Conservation (phyloP, 345 rosid species). For the Eucalyptus melliodora region DNA sequence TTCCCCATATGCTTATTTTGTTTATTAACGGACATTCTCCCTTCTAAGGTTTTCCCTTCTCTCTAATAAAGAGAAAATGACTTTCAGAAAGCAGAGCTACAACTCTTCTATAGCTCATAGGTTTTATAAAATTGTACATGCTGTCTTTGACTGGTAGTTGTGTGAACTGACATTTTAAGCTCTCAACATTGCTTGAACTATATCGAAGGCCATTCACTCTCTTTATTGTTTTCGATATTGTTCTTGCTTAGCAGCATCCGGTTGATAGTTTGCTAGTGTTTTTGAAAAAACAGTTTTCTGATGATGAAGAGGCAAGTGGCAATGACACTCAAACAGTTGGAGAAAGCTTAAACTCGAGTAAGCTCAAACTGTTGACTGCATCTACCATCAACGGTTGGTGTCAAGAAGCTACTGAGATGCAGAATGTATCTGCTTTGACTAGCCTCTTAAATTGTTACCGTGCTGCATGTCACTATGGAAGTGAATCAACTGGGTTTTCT, state of each 20-base stretch:
- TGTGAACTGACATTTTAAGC: not conserved
- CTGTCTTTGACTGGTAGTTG: not conserved
- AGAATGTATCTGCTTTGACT: constrained; percentile 40
- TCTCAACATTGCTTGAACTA: not conserved
- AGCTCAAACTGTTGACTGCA: constrained; percentile 22
- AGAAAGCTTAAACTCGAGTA: constrained; percentile 7
- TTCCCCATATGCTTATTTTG: not conserved
- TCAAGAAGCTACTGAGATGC: constrained; percentile 39
- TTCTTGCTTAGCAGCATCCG: not conserved
- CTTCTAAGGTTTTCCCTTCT: not conserved
- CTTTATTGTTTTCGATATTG: not conserved
- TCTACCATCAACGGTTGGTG: constrained; percentile 34
- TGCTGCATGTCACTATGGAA: constrained; percentile 68
- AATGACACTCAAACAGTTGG: constrained; percentile 16
- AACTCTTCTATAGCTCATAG: not conserved
- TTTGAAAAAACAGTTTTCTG: constrained; percentile 23
- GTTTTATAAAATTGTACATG: not conserved
- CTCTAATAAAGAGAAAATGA: not conserved
- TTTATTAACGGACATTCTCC: not conserved
- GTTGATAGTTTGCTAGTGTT: not conserved
- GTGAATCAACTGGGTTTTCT: constrained; percentile 25
- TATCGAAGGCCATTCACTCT: not conserved
- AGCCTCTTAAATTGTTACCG: constrained; percentile 64
- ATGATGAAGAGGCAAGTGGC: constrained; percentile 23
- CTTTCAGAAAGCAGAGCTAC: not conserved